phyloP scores from a whole-genome alignment of 2,329 filamentous ascomycete species.

The Ascochyta koolunga region DNA sequence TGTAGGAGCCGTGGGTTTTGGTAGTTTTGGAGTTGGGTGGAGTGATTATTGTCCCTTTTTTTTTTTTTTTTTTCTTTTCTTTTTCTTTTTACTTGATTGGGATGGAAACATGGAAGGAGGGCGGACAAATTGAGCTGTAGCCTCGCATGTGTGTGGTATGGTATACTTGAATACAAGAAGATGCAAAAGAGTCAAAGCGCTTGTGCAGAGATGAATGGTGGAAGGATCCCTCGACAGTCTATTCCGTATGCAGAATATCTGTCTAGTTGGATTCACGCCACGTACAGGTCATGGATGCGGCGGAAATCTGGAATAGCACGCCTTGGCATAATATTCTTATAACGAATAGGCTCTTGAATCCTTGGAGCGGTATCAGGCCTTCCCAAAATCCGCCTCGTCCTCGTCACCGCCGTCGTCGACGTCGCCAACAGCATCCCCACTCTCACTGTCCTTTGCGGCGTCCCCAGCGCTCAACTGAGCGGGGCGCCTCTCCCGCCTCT shows the following conservation, averaged over 20 bases:
- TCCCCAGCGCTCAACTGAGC: constrained; percentile 21
- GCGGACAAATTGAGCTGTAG: not conserved
- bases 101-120: not conserved
- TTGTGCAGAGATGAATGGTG: no score
- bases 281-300: no score
- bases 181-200: no score
- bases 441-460: constrained; percentile 24
- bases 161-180: not conserved
- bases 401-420: constrained; percentile 20
- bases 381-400: constrained; percentile 36
- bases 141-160: not conserved
- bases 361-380: not conserved
- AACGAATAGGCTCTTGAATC: no score
- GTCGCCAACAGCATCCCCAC: constrained; percentile 15
- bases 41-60: not conserved
- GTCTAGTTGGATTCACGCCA: no score
- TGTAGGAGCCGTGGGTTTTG: not conserved
- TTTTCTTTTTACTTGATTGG: not conserved
- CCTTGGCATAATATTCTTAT: no score
- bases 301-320: no score
- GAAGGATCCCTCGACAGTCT: no score
- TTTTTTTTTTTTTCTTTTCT: not conserved
- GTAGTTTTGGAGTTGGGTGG: constrained; percentile 1
- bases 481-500: constrained; percentile 31
- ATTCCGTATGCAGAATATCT: no score